Conservation (phyloP, 2,329 filamentous ascomycete genomes). For the Ilyonectria sp. region DNA sequence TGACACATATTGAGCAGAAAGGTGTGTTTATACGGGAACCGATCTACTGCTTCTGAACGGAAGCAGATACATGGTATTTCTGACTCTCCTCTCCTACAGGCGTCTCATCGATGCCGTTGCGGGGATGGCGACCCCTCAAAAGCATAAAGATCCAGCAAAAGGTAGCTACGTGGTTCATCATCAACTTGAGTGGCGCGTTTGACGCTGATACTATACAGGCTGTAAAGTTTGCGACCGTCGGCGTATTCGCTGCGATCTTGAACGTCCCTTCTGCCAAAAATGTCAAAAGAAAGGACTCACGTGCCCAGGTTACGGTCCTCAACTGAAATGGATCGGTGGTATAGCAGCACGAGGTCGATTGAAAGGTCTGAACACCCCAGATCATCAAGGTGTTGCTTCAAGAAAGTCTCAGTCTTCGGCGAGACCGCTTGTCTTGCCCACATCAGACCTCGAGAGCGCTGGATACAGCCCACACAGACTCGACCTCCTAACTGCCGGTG, state of each 20-base stretch:
- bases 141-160: neutral
- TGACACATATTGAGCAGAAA: too few relatives aligned
- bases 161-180: neutral
- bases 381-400: neutral
- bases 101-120: too few relatives aligned
- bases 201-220: neutral
- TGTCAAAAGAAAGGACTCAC: slow-evolving; percentile 4
- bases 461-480: neutral
- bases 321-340: slow-evolving; percentile 21
- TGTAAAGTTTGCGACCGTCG: slow-evolving; percentile 9
- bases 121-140: neutral
- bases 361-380: neutral
- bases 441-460: neutral
- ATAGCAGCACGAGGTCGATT: slow-evolving; percentile 20
- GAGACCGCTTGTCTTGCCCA: neutral
- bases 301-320: slow-evolving; percentile 23
- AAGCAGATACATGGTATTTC: too few relatives aligned
- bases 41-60: too few relatives aligned
- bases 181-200: neutral
- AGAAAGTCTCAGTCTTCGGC: neutral
- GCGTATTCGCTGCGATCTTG: slow-evolving; percentile 4
- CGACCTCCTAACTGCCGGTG: neutral
- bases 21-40: too few relatives aligned
- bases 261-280: slow-evolving; percentile 8
- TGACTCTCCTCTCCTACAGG: too few relatives aligned